Percentiles rank a stretch among this genome's conserved stretches.
Evolutionary conservation across 1,284 basidiomycete genomes (phyloP).

Genomic region (Rhodofomes roseus): DNA sequence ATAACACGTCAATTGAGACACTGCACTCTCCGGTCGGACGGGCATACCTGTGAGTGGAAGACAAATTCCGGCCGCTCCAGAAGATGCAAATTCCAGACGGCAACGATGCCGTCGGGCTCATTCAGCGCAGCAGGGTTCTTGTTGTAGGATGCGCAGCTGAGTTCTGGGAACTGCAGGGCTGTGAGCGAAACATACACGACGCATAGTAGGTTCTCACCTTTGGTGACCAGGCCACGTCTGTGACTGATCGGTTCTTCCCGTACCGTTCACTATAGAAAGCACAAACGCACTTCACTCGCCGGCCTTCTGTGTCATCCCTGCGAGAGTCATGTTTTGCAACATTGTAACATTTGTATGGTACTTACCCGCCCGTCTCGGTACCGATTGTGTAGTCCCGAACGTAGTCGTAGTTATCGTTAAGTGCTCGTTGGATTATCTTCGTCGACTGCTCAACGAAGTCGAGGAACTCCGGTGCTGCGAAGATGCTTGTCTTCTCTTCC

Average conservation of each 20-base stretch:
- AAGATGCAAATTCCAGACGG: slow-evolving; percentile 96
- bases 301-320: slow-evolving; percentile 87
- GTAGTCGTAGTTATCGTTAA: slow-evolving; percentile 96
- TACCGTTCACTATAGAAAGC: slow-evolving; percentile 88
- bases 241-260: slow-evolving; percentile 89
- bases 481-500: slow-evolving; percentile 78
- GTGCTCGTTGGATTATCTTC: slow-evolving; percentile 93
- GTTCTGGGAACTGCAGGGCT: slow-evolving; percentile 82
- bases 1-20: slow-evolving; percentile 8
- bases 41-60: slow-evolving; percentile 87
- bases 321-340: not conserved
- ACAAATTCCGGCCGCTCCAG: slow-evolving; percentile 95
- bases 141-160: slow-evolving; percentile 94
- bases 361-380: slow-evolving; percentile 70
- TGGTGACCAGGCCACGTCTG: slow-evolving; percentile 95
- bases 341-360: slow-evolving; percentile 12
- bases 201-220: slow-evolving; percentile 51
- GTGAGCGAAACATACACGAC: slow-evolving; percentile 6
- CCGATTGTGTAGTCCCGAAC: slow-evolving; percentile 92
- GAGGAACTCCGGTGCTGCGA: slow-evolving; percentile 83
- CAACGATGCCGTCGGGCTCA: slow-evolving; percentile 95
- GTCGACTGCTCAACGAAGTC: slow-evolving; percentile 95
- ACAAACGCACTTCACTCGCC: slow-evolving; percentile 83
- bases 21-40: not conserved
- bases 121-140: slow-evolving; percentile 89